These are phyloP conservation scores for Pyronema domesticum DNA, from an alignment of 495 filamentous ascomycete genomes.

Conservation along the genomic window DNA sequence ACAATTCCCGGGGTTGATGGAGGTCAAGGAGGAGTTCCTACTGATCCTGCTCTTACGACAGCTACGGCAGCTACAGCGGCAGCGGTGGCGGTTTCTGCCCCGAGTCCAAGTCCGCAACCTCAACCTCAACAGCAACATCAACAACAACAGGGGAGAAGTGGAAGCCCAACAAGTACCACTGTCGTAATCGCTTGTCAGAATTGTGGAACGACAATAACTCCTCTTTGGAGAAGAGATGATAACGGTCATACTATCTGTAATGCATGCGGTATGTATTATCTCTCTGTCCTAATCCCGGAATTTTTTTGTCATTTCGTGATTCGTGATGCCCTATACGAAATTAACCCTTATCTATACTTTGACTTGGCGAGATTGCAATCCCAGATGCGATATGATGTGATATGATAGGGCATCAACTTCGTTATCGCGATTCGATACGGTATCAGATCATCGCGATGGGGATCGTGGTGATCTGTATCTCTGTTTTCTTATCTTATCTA, in stretches of 20 bases:
- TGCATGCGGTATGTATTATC: slow-evolving; percentile 63
- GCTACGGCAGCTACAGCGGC: slow-evolving; percentile 13
- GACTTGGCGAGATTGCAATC: no score
- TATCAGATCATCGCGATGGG: slow-evolving; percentile 1
- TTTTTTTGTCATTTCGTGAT: neutral
- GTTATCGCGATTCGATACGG: neutral
- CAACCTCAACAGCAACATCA: slow-evolving; percentile 14
- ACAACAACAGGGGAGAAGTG: slow-evolving; percentile 19
- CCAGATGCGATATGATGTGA: slow-evolving; percentile 7
- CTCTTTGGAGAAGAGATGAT: slow-evolving; percentile 88
- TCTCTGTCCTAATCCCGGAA: slow-evolving; percentile 2
- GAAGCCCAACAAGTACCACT: slow-evolving; percentile 36
- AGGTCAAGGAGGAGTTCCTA: slow-evolving; percentile 20
- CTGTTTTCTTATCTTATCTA: no score
- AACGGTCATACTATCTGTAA: slow-evolving; percentile 95
- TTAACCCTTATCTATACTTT: no score
- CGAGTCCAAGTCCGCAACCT: slow-evolving; percentile 18
- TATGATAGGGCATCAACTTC: neutral
- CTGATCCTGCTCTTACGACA: slow-evolving; percentile 15
- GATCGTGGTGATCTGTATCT: no score
- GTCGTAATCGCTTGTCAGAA: slow-evolving; percentile 91
- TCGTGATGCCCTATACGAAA: no score
- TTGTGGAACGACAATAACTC: slow-evolving; percentile 91
- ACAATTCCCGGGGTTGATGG: slow-evolving; percentile 23
- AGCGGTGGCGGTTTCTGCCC: slow-evolving; percentile 19